Evolutionary conservation across 2,329 filamentous ascomycete genomes (phyloP).

Genomic region (Diplodia corticola): DNA sequence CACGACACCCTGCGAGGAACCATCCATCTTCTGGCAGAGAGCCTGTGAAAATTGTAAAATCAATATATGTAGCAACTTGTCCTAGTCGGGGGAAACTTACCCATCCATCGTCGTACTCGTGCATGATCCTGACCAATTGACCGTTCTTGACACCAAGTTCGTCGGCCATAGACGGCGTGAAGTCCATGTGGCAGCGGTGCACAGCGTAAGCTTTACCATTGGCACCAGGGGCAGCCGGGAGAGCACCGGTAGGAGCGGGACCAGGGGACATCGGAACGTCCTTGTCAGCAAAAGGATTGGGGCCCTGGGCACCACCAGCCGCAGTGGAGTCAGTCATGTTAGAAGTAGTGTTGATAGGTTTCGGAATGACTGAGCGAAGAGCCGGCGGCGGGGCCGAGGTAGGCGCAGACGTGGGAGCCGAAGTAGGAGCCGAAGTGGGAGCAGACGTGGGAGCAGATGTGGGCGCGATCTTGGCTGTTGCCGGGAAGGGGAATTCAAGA

Average conservation of each 20-base stretch:
- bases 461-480: constrained; percentile 11
- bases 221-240: constrained; percentile 59
- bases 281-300: background rate
- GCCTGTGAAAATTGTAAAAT: constrained; percentile 56
- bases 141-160: constrained; percentile 81
- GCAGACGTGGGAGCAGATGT: constrained; percentile 1
- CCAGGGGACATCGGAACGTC: constrained; percentile 46
- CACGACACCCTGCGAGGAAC: constrained; percentile 87
- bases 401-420: constrained; percentile 2
- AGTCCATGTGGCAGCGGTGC: constrained; percentile 91
- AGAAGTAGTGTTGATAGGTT: background rate
- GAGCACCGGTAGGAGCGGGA: constrained; percentile 42
- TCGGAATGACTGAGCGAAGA: background rate
- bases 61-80: constrained; percentile 25
- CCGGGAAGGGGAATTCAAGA: constrained; percentile 6
- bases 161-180: constrained; percentile 88
- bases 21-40: constrained; percentile 86
- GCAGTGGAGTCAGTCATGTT: constrained; percentile 31
- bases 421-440: constrained; percentile 10
- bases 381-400: background rate
- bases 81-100: constrained; percentile 56
- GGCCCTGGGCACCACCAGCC: background rate
- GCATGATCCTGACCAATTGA: constrained; percentile 81
- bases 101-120: constrained; percentile 99
- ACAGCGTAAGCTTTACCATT: constrained; percentile 66